These are phyloP conservation scores for Leccinum griseonigrum DNA, from an alignment of 1,284 basidiomycete species.

Conservation along the genomic window DNA sequence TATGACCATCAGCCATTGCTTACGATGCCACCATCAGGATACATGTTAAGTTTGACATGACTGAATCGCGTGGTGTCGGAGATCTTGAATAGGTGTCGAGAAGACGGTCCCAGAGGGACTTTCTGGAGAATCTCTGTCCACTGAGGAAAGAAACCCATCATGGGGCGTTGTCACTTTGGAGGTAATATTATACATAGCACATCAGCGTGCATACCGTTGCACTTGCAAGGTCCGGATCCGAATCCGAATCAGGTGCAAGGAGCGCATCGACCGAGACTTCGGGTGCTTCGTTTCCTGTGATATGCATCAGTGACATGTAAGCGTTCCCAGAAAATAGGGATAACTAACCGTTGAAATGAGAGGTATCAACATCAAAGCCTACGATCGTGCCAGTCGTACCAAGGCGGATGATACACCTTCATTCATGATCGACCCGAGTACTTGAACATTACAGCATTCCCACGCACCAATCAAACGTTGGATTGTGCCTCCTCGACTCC, in stretches of 20 bases:
- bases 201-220: conserved; percentile 44
- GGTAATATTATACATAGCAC: neutral
- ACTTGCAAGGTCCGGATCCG: conserved; percentile 45
- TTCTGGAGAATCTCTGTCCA: conserved; percentile 83
- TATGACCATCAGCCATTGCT: conserved; percentile 31
- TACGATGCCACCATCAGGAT: conserved; percentile 95
- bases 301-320: neutral
- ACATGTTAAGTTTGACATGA: conserved; percentile 92
- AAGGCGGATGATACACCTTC: conserved; percentile 87
- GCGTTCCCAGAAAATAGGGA: neutral
- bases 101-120: conserved; percentile 75
- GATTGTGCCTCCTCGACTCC: conserved; percentile 92
- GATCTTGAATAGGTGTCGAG: conserved; percentile 84
- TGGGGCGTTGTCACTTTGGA: neutral
- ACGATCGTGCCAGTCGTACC: conserved; percentile 75
- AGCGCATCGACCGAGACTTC: conserved; percentile 73
- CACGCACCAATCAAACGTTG: conserved; percentile 82
- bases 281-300: conserved; percentile 85
- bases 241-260: conserved; percentile 42
- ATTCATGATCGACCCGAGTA: neutral
- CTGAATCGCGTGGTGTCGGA: conserved; percentile 57
- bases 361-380: conserved; percentile 96
- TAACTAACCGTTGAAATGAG: conserved; percentile 83
- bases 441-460: neutral
- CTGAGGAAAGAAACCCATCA: conserved; percentile 37